Evolutionary conservation across 495 filamentous ascomycete species (phyloP), one percentile per base, ranked within the genome.

Genomic region (Massariosphaeria phaeospora): DNA sequence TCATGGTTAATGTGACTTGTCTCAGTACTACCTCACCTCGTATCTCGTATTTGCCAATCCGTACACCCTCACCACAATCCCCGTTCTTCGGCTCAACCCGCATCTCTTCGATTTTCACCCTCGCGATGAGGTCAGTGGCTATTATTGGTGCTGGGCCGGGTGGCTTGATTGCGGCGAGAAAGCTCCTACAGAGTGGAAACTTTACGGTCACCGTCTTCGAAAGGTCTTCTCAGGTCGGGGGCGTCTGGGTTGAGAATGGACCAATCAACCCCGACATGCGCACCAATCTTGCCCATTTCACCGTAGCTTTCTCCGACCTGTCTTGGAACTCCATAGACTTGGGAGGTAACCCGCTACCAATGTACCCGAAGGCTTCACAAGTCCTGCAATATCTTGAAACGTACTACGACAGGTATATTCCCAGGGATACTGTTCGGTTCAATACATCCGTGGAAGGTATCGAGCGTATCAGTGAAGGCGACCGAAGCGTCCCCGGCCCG

Each of bases 281-380:
- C 20, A 51, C 48, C 21, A 51, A 51, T 25, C 33, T 12, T 3
- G 15, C 34, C 23, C 25, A 15, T n/a, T 51, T 40, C 24, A 51
- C 48, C 2, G 25, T 38, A 1, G 25, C 34, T 20, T 51, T 51
- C 25, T 51, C 48, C 9, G 48, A 41, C 23, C 35, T 51, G 18
- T 51, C 48, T n/a, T 51, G 48, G 48, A 35, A 51, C 20, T 39
- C 48, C 4, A 21, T 51, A 9, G 31, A 51, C 33, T 24, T 51
- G 10, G 33, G 30, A 10, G 48, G 48, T 21, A 12, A 21, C 25
- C 29, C 35, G 5, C 21, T 35, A 3, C 33, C 48, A 6, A 24
- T 51, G 3, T 41, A 40, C 20, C 48, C 48, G 6, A 51, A 30
- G 17, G 48, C 48, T 11, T 40, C 34, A 23, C 8, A 39, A 26